A percentile compares a stretch with the other conserved stretches of the same genome.
Conservation (phyloP, 2,329 filamentous ascomycete genomes). For the Alternaria sp. region DNA sequence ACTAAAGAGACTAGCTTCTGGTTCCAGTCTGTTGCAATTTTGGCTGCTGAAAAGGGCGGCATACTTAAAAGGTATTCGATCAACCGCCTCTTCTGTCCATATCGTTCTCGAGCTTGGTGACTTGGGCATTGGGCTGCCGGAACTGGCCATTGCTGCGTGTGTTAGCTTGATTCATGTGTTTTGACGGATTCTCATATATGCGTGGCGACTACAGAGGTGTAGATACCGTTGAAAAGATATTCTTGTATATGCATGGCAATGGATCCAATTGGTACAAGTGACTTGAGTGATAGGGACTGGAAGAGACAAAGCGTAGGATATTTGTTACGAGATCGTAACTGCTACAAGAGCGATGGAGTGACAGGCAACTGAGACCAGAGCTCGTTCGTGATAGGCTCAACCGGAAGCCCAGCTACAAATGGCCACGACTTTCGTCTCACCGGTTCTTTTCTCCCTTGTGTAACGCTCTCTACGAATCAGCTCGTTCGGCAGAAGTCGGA, state of each 20-base stretch:
- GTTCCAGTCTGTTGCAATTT: slow-evolving; percentile 50
- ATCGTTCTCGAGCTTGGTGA: slow-evolving; percentile 38
- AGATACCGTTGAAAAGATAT: not conserved
- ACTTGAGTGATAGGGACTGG: not conserved
- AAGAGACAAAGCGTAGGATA: not conserved
- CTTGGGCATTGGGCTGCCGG: slow-evolving; percentile 40
- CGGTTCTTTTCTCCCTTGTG: not conserved
- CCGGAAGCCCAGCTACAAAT: not conserved
- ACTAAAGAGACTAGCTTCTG: slow-evolving; percentile 34
- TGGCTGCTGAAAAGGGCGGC: slow-evolving; percentile 35
- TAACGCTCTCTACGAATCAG: not conserved
- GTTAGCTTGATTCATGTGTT: not conserved
- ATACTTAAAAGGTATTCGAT: slow-evolving; percentile 54
- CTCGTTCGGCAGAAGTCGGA: not conserved
- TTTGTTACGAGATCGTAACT: not conserved
- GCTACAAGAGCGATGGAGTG: not conserved
- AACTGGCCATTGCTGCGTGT: slow-evolving; percentile 32
- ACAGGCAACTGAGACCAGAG: not conserved
- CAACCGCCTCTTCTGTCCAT: slow-evolving; percentile 53
- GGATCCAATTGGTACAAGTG: not conserved
- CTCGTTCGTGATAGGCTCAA: not conserved
- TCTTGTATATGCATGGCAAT: not conserved
- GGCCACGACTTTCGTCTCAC: not conserved
- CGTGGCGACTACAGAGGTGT: not conserved
- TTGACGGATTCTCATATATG: not conserved